A percentile compares a stretch with the other conserved stretches of the same genome.
Evolutionary conservation across 2,329 filamentous ascomycete genomes (phyloP).

Genomic region (Colletotrichum eremochloae): DNA sequence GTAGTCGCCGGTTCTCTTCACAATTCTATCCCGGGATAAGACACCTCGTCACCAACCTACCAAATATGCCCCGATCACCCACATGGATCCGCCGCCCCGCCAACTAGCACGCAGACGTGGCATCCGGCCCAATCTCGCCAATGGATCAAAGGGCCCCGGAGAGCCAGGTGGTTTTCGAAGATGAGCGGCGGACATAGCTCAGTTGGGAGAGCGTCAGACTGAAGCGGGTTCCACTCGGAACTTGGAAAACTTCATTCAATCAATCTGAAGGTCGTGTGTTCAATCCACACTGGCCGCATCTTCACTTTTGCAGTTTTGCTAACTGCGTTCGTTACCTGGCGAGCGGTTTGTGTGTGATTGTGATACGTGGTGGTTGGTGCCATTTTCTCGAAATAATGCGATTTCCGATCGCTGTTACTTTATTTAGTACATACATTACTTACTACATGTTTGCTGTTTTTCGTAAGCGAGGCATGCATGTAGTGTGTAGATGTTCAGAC

Average conservation of each 20-base stretch:
- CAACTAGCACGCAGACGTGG: neutral
- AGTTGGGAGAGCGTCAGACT: constrained; percentile 32
- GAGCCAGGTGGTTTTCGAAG: neutral
- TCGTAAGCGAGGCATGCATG: too few relatives aligned
- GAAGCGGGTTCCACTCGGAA: constrained; percentile 8
- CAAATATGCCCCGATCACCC: neutral
- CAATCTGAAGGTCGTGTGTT: constrained; percentile 32
- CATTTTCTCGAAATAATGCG: too few relatives aligned
- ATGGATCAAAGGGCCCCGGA: neutral
- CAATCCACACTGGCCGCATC: constrained; percentile 30
- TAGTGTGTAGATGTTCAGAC: too few relatives aligned
- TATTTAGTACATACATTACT: too few relatives aligned
- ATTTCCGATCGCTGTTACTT: too few relatives aligned
- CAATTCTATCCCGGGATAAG: neutral
- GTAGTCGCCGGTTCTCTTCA: neutral
- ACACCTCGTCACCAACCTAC: neutral
- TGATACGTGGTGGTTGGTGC: too few relatives aligned
- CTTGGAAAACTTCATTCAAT: constrained; percentile 20
- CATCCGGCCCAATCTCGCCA: too few relatives aligned
- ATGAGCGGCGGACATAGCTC: constrained; percentile 27
- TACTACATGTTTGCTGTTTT: too few relatives aligned
- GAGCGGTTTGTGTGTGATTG: too few relatives aligned
- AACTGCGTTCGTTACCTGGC: too few relatives aligned
- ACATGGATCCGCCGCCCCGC: neutral
- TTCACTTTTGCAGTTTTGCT: neutral